A percentile compares a stretch with the other conserved stretches of the same genome.
phyloP scores from a whole-genome alignment of 805 yeast species.

The Ascoidea rubescens region DNA sequence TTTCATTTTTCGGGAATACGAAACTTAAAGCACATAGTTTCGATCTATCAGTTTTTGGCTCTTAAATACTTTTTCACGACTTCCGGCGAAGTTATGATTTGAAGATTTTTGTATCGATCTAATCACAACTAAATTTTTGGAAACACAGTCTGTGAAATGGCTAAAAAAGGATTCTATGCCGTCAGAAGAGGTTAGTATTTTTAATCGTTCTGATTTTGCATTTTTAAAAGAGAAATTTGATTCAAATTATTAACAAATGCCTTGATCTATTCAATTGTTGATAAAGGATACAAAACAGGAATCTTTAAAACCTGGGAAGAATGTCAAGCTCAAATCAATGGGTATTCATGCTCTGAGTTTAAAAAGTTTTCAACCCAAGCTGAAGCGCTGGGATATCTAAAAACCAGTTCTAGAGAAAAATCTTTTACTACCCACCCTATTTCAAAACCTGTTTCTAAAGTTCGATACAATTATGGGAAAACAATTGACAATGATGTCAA shows the following conservation, averaged over 20 bases:
- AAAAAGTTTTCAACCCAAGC: constrained; percentile 34
- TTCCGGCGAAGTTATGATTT: no score
- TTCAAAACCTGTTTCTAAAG: background rate
- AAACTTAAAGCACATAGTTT: no score
- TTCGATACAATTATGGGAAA: background rate
- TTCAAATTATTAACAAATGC: background rate
- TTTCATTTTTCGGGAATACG: no score
- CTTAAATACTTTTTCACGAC: no score
- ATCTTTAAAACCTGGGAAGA: constrained; percentile 47
- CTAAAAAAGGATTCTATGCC: background rate
- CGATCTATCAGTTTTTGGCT: no score
- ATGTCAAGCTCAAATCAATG: constrained; percentile 36
- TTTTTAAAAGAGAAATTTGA: no score
- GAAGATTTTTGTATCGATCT: no score
- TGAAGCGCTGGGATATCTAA: constrained; percentile 36
- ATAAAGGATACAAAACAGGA: constrained; percentile 38
- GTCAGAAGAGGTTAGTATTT: background rate
- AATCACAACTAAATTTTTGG: no score
- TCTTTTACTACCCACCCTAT: background rate
- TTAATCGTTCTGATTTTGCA: background rate
- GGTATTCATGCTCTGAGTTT: constrained; percentile 40
- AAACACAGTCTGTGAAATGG: background rate
- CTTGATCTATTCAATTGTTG: background rate
- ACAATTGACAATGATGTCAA: background rate
- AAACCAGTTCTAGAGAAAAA: background rate